Conservation (phyloP, 2,329 filamentous ascomycete species). For the Aspergillus oerlinghausenensis region DNA sequence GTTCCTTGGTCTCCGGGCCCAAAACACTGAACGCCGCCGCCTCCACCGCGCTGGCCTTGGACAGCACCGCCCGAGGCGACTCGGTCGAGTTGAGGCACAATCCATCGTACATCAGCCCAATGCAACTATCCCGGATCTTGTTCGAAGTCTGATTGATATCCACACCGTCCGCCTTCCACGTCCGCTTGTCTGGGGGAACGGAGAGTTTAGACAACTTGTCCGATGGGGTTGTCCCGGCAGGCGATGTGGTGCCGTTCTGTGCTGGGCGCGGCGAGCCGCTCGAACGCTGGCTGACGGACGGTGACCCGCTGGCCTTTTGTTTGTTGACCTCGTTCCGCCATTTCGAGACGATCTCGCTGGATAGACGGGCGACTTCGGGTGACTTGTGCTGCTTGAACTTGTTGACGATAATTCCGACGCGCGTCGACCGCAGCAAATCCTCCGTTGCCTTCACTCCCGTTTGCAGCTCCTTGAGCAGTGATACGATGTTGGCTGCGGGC, state of each 20-base stretch:
- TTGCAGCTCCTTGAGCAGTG: conserved; percentile 72
- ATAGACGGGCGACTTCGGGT: conserved; percentile 64
- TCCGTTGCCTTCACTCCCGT: conserved; percentile 79
- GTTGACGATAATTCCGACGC: conserved; percentile 83
- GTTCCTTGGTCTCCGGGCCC: conserved; percentile 63
- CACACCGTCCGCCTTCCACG: conserved; percentile 74
- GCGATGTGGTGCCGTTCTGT: conserved; percentile 52
- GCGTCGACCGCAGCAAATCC: conserved; percentile 84
- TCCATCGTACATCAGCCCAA: conserved; percentile 91
- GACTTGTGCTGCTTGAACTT: conserved; percentile 80
- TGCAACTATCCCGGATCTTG: conserved; percentile 71
- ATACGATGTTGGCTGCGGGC: conserved; percentile 65
- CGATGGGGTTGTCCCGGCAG: conserved; percentile 43
- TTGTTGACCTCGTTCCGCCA: conserved; percentile 46
- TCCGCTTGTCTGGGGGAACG: conserved; percentile 68
- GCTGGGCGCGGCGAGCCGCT: conserved; percentile 42
- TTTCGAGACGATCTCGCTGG: conserved; percentile 77
- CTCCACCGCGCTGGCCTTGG: conserved; percentile 67
- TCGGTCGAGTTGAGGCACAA: conserved; percentile 65
- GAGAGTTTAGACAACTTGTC: conserved; percentile 51
- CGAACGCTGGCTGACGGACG: conserved; percentile 35
- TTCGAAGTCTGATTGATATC: conserved; percentile 72
- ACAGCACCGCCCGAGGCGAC: conserved; percentile 62
- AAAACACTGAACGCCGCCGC: conserved; percentile 66
- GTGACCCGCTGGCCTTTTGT: conserved; percentile 41